Evolutionary conservation across 1,139 yeast genomes (phyloP).

Genomic region (Sugiyamaella sp.): DNA sequence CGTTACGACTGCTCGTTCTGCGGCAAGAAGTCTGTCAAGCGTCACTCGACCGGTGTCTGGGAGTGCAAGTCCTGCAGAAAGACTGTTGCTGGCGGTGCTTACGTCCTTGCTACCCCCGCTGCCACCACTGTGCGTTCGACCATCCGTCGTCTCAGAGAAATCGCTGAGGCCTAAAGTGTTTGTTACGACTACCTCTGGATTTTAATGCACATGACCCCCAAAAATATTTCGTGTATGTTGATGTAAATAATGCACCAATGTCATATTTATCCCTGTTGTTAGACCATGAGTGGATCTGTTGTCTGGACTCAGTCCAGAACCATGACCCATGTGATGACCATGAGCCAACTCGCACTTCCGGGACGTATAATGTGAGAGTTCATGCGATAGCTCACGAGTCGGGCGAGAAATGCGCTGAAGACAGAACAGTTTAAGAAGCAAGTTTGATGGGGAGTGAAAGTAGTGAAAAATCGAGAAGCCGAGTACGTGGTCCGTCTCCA

Average conservation of each 20-base stretch:
- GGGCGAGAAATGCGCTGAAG: too few relatives aligned
- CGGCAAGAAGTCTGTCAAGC: slow-evolving; percentile 98
- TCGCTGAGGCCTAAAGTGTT: slow-evolving; percentile 89
- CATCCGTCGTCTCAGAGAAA: slow-evolving; percentile 99
- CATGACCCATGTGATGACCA: too few relatives aligned
- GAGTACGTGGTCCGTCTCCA: too few relatives aligned
- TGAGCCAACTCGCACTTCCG: too few relatives aligned
- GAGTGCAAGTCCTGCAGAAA: slow-evolving; percentile 90
- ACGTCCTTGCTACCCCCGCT: slow-evolving; percentile 97
- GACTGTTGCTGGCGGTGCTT: slow-evolving; percentile 99
- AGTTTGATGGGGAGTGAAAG: too few relatives aligned
- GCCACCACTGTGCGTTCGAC: slow-evolving; percentile 99
- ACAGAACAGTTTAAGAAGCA: too few relatives aligned
- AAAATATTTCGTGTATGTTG: slow-evolving; percentile 12
- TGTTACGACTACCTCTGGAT: slow-evolving; percentile 9
- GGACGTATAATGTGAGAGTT: too few relatives aligned
- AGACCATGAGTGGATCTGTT: too few relatives aligned
- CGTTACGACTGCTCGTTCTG: slow-evolving; percentile 99
- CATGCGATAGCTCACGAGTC: too few relatives aligned
- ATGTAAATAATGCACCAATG: slow-evolving; percentile 18
- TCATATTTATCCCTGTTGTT: slow-evolving; percentile 17
- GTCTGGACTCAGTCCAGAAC: too few relatives aligned
- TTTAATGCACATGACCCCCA: slow-evolving; percentile 16
- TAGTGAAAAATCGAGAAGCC: too few relatives aligned
- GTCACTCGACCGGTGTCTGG: slow-evolving; percentile 99